Evolutionary conservation across 805 yeast species (phyloP).

Genomic region (Schwanniomyces sp.): DNA sequence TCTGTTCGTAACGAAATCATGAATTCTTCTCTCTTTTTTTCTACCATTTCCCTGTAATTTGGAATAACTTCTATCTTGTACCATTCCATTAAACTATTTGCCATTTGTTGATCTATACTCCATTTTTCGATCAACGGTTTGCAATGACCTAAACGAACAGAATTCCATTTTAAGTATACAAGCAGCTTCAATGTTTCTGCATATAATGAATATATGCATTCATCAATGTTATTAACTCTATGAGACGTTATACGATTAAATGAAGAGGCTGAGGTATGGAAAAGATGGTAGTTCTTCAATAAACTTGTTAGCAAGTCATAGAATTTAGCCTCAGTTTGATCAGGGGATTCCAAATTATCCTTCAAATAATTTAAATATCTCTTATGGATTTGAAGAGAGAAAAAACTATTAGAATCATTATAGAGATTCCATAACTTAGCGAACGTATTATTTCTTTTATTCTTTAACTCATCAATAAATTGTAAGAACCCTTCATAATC

Average conservation of each 20-base stretch:
- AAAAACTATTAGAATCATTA: constrained; percentile 19
- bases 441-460: constrained; percentile 25
- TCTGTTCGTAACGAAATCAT: constrained; percentile 21
- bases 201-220: constrained; percentile 15
- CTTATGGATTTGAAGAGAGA: constrained; percentile 22
- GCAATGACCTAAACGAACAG: constrained; percentile 26
- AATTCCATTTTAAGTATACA: constrained; percentile 26
- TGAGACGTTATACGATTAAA: constrained; percentile 13
- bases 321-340: constrained; percentile 12
- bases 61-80: constrained; percentile 15
- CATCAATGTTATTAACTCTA: constrained; percentile 8
- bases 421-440: constrained; percentile 37
- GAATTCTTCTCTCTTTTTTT: constrained; percentile 21
- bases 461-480: constrained; percentile 20
- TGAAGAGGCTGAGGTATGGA: constrained; percentile 10
- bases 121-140: constrained; percentile 35
- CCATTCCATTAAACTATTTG: constrained; percentile 19
- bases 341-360: constrained; percentile 20
- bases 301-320: constrained; percentile 22
- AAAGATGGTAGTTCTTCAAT: constrained; percentile 11
- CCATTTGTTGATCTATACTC: constrained; percentile 32
- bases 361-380: constrained; percentile 19
- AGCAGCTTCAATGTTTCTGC: constrained; percentile 21
- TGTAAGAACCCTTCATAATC: constrained; percentile 38
- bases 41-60: constrained; percentile 20